phyloP scores from a whole-genome alignment of 2,329 filamentous ascomycete genomes.

The Ophiocordyceps robertsii region DNA sequence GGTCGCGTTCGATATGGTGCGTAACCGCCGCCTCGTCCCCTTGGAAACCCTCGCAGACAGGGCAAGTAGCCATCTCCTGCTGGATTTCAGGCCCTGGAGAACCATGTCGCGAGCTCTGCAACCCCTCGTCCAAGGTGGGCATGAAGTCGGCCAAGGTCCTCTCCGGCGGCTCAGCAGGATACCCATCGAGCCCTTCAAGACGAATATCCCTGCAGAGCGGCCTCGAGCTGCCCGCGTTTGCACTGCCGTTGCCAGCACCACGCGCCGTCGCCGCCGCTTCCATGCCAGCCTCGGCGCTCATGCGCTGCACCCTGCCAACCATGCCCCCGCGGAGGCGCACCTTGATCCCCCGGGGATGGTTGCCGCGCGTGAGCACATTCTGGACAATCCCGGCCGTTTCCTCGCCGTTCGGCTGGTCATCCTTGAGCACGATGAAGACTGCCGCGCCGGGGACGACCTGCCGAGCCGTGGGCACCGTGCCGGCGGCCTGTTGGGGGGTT shows the following conservation, averaged over 20 bases:
- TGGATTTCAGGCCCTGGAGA: not conserved
- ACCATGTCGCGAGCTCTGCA: not conserved
- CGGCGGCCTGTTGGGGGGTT: conserved; percentile 20
- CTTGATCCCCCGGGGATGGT: conserved; percentile 70
- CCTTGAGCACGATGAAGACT: conserved; percentile 64
- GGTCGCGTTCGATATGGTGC: conserved; percentile 42
- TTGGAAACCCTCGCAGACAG: conserved; percentile 52
- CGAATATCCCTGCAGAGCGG: conserved; percentile 15
- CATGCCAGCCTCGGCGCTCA: conserved; percentile 20
- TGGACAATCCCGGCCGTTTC: conserved; percentile 55
- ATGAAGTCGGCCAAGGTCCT: conserved; percentile 31
- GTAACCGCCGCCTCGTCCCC: conserved; percentile 56
- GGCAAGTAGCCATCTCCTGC: conserved; percentile 31
- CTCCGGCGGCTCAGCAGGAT: conserved; percentile 19
- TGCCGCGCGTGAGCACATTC: conserved; percentile 56
- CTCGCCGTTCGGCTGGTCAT: conserved; percentile 60
- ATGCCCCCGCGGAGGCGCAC: conserved; percentile 59
- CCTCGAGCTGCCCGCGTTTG: too few species aligned
- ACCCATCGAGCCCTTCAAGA: conserved; percentile 12
- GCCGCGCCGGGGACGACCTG: conserved; percentile 46
- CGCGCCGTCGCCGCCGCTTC: conserved; percentile 6
- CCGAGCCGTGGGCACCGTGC: conserved; percentile 29
- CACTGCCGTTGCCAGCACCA: conserved; percentile 15
- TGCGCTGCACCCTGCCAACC: conserved; percentile 59
- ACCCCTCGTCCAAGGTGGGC: conserved; percentile 25